Base-by-base conservation (phyloP, 2,329 filamentous ascomycete genomes). In the Penicillium glabrum region DNA sequence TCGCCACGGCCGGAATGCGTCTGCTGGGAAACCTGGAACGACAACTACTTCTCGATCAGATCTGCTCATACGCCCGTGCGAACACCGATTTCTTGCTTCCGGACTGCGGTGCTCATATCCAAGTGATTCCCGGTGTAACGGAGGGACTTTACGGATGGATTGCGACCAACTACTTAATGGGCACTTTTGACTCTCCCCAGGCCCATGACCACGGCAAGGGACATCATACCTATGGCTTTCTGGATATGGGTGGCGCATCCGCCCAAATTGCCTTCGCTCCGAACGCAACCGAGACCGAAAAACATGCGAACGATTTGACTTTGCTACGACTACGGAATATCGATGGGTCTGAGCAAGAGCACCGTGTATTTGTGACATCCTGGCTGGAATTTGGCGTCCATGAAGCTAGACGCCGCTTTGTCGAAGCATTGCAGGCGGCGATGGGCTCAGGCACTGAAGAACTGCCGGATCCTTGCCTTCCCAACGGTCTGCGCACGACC, bases 351-450 rank as follows among this genome's bases (percentile, higher is more conserved):
- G 76, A 88, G 0, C 77, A 87, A 47, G 95, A 99, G 69, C 90
- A 97, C 77, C 87, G 85, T 63, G 90, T 99, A 3, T 99, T 99
- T 71, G 93, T 96, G 0, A 93, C 93, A 1, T 96, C 95, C 0
- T 99, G 95, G 95, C 82, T 99, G 6, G 93, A 93, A 0, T 99
- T 96, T 70, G 95, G 95, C n/a, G 93, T 96, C 29, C 95, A 97
- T 63, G 88, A 97, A 77, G 95, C 96, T 5, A 86, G 95, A 46
- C 82, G 89, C 64, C 84, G 93, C 55, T 99, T 96, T 67, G 80
- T 98, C n/a, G 82, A 92, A 58, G 81, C 84, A 4, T 76, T 99
- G n/a, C 73, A 88, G 54, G 85, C 90, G 33, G 82, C 86, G 1
- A 89, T 87, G 61, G 79, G 78, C n/a, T 80, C 82, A 10, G 77